Percentiles rank a stretch among this genome's conserved stretches.
Evolutionary conservation across 352 stramenopile species (phyloP).

Genomic region (Thalassiosira ordinaria): DNA sequence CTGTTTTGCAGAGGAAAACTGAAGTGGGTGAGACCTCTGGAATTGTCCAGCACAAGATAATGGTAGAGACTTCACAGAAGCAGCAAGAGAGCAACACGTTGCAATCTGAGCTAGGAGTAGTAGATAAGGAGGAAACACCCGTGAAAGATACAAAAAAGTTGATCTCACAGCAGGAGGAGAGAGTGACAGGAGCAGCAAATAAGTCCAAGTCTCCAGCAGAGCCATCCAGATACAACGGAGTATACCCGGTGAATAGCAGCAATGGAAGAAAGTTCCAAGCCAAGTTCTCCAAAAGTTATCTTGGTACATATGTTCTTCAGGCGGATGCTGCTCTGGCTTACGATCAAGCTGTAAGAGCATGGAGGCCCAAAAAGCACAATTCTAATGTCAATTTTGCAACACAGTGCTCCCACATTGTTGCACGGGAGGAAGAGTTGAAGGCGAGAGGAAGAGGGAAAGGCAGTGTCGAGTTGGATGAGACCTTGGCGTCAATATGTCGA

Average conservation of each 20-base stretch:
- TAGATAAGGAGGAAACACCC: no score
- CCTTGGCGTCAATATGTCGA: not conserved
- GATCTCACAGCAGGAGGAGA: no score
- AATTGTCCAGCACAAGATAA: no score
- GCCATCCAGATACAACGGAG: not conserved
- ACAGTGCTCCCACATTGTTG: not conserved
- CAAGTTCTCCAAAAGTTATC: not conserved
- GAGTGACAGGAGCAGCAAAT: no score
- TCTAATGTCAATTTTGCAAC: not conserved
- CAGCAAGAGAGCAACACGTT: no score
- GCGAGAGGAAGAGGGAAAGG: not conserved
- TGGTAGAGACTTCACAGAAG: no score
- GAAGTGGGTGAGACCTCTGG: no score
- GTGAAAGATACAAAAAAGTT: no score
- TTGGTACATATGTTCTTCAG: not conserved
- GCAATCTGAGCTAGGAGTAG: no score
- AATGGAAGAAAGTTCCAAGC: not conserved
- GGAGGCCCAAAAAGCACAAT: not conserved
- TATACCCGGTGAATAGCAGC: not conserved
- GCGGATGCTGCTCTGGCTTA: constrained; percentile 1
- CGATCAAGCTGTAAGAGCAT: not conserved
- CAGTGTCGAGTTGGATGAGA: not conserved
- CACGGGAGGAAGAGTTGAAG: constrained; percentile 1
- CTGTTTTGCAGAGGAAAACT: no score
- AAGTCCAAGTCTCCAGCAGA: not conserved